Percentiles rank a stretch among this genome's conserved stretches.
phyloP scores from a whole-genome alignment of 768 basidiomycete genomes.

The Zangia roseola region DNA sequence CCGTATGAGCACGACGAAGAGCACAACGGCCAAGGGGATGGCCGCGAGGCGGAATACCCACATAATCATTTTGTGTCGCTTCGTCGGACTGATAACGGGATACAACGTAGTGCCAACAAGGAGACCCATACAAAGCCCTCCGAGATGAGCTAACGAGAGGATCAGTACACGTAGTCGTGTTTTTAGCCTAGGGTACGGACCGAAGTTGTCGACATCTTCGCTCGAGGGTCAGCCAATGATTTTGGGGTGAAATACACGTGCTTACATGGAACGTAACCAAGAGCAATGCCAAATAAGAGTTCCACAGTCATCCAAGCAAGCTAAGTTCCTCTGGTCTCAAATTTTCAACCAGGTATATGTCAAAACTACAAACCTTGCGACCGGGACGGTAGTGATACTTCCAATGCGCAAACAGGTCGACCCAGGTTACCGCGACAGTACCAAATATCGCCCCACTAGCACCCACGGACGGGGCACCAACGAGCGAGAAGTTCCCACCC shows the following conservation, averaged over 20 bases:
- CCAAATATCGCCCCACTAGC: conserved; percentile 94
- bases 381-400: conserved; percentile 80
- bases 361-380: conserved; percentile 53
- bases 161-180: not conserved
- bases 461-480: conserved; percentile 86
- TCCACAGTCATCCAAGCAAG: conserved; percentile 84
- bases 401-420: conserved; percentile 93
- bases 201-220: conserved; percentile 87
- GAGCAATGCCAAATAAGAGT: conserved; percentile 78
- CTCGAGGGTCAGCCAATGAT: conserved; percentile 17
- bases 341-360: not conserved
- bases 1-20: conserved; percentile 77
- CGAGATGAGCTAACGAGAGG: conserved; percentile 69
- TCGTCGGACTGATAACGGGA: conserved; percentile 83
- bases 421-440: conserved; percentile 80
- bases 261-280: conserved; percentile 83
- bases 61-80: conserved; percentile 66
- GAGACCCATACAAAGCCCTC: conserved; percentile 83
- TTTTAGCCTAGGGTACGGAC: conserved; percentile 35
- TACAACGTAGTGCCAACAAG: conserved; percentile 82
- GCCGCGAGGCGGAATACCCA: conserved; percentile 74
- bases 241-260: conserved; percentile 4
- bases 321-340: conserved; percentile 37
- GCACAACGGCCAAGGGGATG: conserved; percentile 69
- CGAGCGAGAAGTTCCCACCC: conserved; percentile 90